These are phyloP conservation scores for Cinchona pubescens DNA, from an alignment of 257 asterid species.

Conservation along the genomic window DNA sequence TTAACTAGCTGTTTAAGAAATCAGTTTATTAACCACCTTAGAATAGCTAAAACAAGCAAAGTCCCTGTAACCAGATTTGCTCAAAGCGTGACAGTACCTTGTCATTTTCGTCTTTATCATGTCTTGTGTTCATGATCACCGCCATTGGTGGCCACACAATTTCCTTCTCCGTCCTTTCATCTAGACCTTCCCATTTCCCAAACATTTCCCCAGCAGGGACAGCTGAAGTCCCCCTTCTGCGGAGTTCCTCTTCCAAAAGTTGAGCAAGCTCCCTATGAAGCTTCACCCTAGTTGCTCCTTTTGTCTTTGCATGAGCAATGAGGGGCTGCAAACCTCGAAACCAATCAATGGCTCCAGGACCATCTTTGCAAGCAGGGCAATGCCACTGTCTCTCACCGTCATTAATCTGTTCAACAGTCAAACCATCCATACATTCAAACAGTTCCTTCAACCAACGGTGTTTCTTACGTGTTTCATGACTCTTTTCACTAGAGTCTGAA, in stretches of 20 bases:
- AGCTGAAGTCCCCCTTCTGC: constrained; percentile 32
- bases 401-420: constrained; percentile 28
- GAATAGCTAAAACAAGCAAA: background rate
- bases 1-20: background rate
- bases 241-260: constrained; percentile 43
- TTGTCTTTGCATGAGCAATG: constrained; percentile 38
- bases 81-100: constrained; percentile 20
- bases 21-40: background rate
- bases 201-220: constrained; percentile 30
- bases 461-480: constrained; percentile 30
- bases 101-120: constrained; percentile 36
- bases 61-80: background rate
- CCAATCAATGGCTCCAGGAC: constrained; percentile 50
- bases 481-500: constrained; percentile 35
- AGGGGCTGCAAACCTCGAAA: constrained; percentile 42
- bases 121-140: constrained; percentile 36
- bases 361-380: constrained; percentile 47
- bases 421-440: constrained; percentile 30
- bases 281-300: constrained; percentile 34
- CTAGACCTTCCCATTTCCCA: constrained; percentile 34
- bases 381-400: constrained; percentile 42
- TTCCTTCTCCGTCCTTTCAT: constrained; percentile 25
- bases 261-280: constrained; percentile 41
- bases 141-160: constrained; percentile 52
- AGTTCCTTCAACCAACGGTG: constrained; percentile 29